phyloP scores from a whole-genome alignment of 2,329 filamentous ascomycete species.

The Beauveria sp. region DNA sequence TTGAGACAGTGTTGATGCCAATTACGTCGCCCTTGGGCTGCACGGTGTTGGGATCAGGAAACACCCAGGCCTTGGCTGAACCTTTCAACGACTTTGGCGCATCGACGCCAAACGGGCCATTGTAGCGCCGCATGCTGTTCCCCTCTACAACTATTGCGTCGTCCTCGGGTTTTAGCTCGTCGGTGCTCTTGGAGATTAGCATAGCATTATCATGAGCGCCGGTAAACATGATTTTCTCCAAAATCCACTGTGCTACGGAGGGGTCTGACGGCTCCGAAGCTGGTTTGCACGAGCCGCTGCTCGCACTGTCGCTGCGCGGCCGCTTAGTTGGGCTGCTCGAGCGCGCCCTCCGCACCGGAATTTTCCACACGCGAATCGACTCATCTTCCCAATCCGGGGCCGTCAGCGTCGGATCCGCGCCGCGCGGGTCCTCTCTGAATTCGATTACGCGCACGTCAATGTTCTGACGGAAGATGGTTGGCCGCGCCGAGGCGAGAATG shows the following conservation, averaged over 20 bases:
- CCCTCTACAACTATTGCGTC: constrained; percentile 53
- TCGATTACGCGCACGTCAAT: constrained; percentile 68
- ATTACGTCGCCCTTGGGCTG: constrained; percentile 11
- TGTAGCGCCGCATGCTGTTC: constrained; percentile 61
- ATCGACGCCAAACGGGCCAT: constrained; percentile 42
- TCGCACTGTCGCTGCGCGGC: constrained; percentile 18
- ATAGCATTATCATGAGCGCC: constrained; percentile 21
- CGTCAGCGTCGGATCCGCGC: constrained; percentile 7
- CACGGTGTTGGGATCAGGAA: constrained; percentile 13
- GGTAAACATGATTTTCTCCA: constrained; percentile 30
- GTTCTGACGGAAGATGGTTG: constrained; percentile 80
- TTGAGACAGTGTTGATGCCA: constrained; percentile 18
- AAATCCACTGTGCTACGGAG: constrained; percentile 22
- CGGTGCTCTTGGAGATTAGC: constrained; percentile 18
- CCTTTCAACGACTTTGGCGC: constrained; percentile 15
- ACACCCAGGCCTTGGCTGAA: constrained; percentile 22
- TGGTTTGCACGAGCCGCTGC: constrained; percentile 14
- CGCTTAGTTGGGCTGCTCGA: constrained; percentile 30
- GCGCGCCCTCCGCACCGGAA: constrained; percentile 41
- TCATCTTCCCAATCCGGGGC: constrained; percentile 68
- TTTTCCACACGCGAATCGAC: constrained; percentile 76
- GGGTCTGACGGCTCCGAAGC: constrained; percentile 21
- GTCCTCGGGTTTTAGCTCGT: constrained; percentile 23
- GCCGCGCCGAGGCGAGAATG: constrained; percentile 69
- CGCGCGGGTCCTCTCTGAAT: constrained; percentile 40